Percentiles rank a stretch among this genome's conserved stretches.
These are phyloP conservation scores for Telopea speciosissima DNA, from an alignment of 177 flowering plant genomes.

Conservation along the genomic window DNA sequence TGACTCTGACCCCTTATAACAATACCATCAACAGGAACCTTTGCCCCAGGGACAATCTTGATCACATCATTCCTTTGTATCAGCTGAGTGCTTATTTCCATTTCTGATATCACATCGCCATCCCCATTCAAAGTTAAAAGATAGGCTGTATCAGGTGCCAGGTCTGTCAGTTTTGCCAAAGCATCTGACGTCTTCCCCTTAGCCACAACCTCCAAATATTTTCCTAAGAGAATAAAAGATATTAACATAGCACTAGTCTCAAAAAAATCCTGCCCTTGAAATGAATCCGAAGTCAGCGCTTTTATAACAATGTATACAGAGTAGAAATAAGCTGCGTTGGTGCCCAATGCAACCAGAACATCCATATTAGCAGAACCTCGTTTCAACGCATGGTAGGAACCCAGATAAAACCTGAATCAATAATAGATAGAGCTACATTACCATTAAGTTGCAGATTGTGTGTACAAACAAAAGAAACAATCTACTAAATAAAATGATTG, in stretches of 20 bases:
- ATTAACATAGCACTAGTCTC: constrained; percentile 96
- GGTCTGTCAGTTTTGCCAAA: constrained; percentile 73
- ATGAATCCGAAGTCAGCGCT: constrained; percentile 48
- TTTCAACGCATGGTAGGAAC: constrained; percentile 75
- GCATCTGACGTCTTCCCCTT: constrained; percentile 98
- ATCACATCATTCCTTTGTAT: constrained; percentile 77
- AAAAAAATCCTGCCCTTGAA: constrained; percentile 86
- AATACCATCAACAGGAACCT: constrained; percentile 86
- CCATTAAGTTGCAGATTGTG: neutral
- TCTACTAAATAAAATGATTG: neutral
- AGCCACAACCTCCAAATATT: constrained; percentile 83
- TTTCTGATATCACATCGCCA: constrained; percentile 61
- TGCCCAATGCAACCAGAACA: constrained; percentile 90
- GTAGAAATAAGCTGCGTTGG: constrained; percentile 92
- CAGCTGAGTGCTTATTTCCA: constrained; percentile 69
- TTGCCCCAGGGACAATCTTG: constrained; percentile 83
- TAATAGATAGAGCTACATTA: neutral
- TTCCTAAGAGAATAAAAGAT: constrained; percentile 85
- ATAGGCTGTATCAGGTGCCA: constrained; percentile 73
- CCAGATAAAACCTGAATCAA: constrained; percentile 70
- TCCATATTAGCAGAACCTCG: constrained; percentile 88
- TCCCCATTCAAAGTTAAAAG: constrained; percentile 49
- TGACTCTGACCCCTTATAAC: constrained; percentile 78
- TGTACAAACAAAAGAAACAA: neutral
- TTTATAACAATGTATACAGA: constrained; percentile 61